phyloP scores from a whole-genome alignment of 257 asterid species.

The Ilex aquifolium region DNA sequence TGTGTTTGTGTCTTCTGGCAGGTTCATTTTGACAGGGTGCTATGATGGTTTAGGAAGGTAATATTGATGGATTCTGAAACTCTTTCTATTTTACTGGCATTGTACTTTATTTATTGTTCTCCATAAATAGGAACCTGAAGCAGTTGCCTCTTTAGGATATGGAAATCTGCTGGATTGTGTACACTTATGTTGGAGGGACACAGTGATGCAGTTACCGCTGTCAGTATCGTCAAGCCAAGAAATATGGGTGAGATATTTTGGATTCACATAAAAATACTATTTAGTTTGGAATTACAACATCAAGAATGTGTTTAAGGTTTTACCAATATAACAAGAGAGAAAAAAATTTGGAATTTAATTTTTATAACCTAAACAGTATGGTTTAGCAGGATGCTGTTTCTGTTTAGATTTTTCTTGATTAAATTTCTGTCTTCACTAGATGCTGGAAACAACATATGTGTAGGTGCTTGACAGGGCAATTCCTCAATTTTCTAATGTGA shows the following conservation, averaged over 20 bases:
- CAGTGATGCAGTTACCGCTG: conserved; percentile 74
- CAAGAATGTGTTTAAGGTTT: too few relatives aligned
- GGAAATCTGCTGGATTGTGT: conserved; percentile 82
- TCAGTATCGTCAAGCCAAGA: conserved; percentile 50
- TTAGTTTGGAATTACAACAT: too few relatives aligned
- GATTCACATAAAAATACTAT: not conserved
- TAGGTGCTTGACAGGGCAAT: too few relatives aligned
- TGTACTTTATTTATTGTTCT: conserved; percentile 4
- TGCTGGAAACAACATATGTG: too few relatives aligned
- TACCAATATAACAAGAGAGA: too few relatives aligned
- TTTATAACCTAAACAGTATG: too few relatives aligned
- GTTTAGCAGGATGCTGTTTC: too few relatives aligned
- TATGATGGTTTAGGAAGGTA: conserved; percentile 96
- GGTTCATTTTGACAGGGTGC: conserved; percentile 87
- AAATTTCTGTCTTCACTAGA: too few relatives aligned
- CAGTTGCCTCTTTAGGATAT: conserved; percentile 45
- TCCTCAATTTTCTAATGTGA: too few relatives aligned
- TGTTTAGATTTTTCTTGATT: too few relatives aligned
- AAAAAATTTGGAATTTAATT: too few relatives aligned
- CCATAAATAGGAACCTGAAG: conserved; percentile 6
- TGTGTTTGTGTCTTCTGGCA: conserved; percentile 21
- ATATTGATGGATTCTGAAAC: not conserved
- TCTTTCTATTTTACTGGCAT: not conserved
- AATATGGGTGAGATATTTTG: conserved; percentile 32
- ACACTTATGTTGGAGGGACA: conserved; percentile 82